Percentiles rank a stretch among this genome's conserved stretches.
Conservation (phyloP, 2,329 filamentous ascomycete genomes). For the Fusarium sp. region DNA sequence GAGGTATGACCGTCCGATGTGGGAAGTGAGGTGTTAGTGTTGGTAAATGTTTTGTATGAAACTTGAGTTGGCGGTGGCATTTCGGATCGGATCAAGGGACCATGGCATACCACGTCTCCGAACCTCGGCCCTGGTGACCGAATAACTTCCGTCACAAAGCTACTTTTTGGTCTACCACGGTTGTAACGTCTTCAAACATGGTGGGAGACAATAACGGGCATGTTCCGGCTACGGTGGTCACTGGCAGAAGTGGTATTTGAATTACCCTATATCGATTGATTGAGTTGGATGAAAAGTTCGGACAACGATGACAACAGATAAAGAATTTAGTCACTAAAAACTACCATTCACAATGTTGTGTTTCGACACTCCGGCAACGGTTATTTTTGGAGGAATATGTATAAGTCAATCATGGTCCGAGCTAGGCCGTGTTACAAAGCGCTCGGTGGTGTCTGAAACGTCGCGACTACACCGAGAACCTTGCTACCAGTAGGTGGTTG, state of each 20-base stretch:
- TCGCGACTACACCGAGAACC: conserved; percentile 35
- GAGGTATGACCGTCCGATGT: conserved; percentile 16
- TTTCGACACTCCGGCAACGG: not conserved
- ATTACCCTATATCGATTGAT: conserved; percentile 6
- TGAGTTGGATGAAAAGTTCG: not conserved
- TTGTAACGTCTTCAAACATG: conserved; percentile 6
- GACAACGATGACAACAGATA: not conserved
- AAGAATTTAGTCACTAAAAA: not conserved
- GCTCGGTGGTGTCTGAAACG: conserved; percentile 23
- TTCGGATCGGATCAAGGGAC: conserved; percentile 50
- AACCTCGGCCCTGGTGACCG: conserved; percentile 47
- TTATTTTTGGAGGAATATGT: not conserved
- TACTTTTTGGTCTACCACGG: conserved; percentile 25
- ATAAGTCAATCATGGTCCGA: conserved; percentile 5
- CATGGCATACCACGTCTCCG: conserved; percentile 17
- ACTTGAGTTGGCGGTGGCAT: conserved; percentile 23
- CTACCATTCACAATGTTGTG: not conserved
- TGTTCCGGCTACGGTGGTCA: conserved; percentile 25
- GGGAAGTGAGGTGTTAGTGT: not conserved
- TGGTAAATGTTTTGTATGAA: not conserved
- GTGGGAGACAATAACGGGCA: conserved; percentile 20
- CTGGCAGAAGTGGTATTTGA: not conserved
- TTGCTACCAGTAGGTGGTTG: not conserved
- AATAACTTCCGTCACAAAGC: conserved; percentile 11
- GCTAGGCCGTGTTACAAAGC: conserved; percentile 19